Conservation (phyloP, 73 alveolate genomes). For the Effrenium voratum region DNA sequence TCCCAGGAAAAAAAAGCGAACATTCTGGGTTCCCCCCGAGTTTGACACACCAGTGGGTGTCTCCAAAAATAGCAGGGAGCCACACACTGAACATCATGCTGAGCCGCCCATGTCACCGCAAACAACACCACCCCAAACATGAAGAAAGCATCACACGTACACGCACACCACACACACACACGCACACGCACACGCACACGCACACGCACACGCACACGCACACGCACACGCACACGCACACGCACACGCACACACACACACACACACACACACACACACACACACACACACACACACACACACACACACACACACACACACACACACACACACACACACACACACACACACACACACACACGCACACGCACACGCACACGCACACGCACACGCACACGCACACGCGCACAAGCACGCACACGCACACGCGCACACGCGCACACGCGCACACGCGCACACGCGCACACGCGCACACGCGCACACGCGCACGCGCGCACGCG, state of each 20-base stretch:
- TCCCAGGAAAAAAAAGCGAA: too few species aligned
- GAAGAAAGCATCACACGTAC: too few species aligned
- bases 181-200: conserved; percentile 20
- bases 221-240: conserved; percentile 19
- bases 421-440: conserved; percentile 21
- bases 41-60: too few species aligned
- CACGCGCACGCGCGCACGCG: neutral
- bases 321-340: conserved; percentile 4
- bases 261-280: neutral
- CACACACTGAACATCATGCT: too few species aligned
- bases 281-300: neutral
- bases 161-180: conserved; percentile 15
- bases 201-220: conserved; percentile 24
- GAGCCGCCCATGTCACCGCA: too few species aligned
- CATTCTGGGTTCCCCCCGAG: too few species aligned
- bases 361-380: conserved; percentile 12
- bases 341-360: neutral
- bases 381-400: conserved; percentile 16
- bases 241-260: neutral
- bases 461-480: neutral
- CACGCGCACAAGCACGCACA: conserved; percentile 4
- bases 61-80: too few species aligned
- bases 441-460: neutral
- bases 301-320: neutral
- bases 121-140: too few species aligned